Conservation (phyloP, 1,284 basidiomycete genomes). For the Ceratobasidium sp. region DNA sequence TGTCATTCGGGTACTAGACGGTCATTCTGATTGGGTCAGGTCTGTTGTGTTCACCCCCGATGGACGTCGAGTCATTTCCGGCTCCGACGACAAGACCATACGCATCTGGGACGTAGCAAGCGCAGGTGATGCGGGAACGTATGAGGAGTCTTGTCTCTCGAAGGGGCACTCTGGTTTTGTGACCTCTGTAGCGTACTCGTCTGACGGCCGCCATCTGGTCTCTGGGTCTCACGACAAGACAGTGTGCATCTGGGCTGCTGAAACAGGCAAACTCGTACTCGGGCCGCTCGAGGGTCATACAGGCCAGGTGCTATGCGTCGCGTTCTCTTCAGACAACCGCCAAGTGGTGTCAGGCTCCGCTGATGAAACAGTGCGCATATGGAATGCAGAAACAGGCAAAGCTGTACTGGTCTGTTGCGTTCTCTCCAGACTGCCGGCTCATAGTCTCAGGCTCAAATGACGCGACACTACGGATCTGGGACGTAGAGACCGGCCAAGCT, state of each 20-base stretch:
- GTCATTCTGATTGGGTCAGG: no score
- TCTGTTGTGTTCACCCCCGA: slow-evolving; percentile 37
- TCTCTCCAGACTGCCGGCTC: background rate
- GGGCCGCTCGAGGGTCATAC: background rate
- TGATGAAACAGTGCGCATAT: slow-evolving; percentile 29
- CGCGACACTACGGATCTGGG: background rate
- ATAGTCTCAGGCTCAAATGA: background rate
- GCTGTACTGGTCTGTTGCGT: background rate
- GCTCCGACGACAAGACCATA: slow-evolving; percentile 37
- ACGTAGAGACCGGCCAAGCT: no score
- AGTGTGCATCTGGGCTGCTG: no score
- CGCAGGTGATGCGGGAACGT: no score
- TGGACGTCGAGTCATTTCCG: slow-evolving; percentile 29
- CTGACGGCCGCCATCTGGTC: slow-evolving; percentile 29
- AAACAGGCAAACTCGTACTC: background rate
- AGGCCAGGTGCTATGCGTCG: slow-evolving; percentile 30
- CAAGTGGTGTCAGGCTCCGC: slow-evolving; percentile 14
- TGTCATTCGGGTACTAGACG: no score
- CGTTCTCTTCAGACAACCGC: slow-evolving; percentile 6
- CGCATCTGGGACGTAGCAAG: no score
- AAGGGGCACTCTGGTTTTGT: background rate
- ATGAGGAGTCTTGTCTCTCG: background rate
- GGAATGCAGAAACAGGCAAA: slow-evolving; percentile 1
- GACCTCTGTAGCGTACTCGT: slow-evolving; percentile 1
- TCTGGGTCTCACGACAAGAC: slow-evolving; percentile 37